Conservation (phyloP, 1,139 yeast genomes). For the Zygosaccharomyces sapae region DNA sequence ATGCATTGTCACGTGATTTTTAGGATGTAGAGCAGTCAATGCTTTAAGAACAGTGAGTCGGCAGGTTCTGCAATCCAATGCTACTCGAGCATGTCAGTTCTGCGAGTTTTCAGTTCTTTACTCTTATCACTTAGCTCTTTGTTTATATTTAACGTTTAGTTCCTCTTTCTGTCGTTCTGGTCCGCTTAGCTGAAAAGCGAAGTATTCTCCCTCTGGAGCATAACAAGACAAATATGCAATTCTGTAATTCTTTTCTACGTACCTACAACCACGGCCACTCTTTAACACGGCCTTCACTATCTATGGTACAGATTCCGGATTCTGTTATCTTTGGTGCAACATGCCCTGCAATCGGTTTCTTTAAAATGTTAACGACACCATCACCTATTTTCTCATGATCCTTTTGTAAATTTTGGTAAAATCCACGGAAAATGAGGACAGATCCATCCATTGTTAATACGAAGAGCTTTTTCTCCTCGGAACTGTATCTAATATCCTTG, state of each 20-base stretch:
- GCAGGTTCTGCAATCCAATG: no score
- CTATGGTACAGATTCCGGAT: conserved; percentile 1
- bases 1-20: no score
- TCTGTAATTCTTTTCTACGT: background rate
- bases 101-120: no score
- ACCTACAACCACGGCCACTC: conserved; percentile 3
- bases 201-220: no score
- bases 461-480: conserved; percentile 5
- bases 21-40: no score
- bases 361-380: background rate
- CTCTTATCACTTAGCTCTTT: no score
- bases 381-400: background rate
- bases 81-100: no score
- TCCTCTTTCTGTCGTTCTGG: no score
- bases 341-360: background rate
- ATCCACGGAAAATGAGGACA: conserved; percentile 9
- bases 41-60: no score
- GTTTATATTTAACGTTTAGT: no score
- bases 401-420: background rate
- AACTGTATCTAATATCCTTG: conserved; percentile 11
- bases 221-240: no score
- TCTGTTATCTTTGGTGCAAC: background rate
- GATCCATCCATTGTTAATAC: conserved; percentile 14
- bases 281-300: conserved; percentile 1
- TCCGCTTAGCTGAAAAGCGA: no score